Evolutionary conservation across 352 stramenopile genomes (phyloP), one percentile per base, ranked within the genome.

Genomic region (Globisporangium camurandrum): DNA sequence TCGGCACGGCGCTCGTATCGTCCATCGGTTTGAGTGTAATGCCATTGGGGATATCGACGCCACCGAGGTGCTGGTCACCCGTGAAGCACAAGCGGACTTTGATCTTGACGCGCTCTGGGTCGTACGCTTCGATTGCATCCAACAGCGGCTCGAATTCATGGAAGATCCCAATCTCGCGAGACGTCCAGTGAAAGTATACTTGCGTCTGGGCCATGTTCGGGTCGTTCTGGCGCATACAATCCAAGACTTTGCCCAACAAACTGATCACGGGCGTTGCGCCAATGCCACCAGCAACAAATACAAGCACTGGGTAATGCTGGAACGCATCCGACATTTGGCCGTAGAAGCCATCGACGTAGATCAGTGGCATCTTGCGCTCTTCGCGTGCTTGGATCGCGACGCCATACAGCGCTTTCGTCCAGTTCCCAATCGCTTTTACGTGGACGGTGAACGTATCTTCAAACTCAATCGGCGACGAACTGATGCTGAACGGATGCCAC

Each of bases 401-500:
- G 0, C 69, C 78, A 49, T 79, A 90, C 38, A 93, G 62, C 43
- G 75, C 69, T 56, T 86, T 87, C 22, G 82, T 88, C 55, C 63
- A 93, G 58, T 81, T 84, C 4, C 82, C 82, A 43, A 88, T 71
- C 20, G 63, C 64, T 54, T 91, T 93, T 22, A 88, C 69, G 56
- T 93, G 77, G 8, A 93, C 79, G 1, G 79, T 90, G 53, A 93
- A 88, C 0, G 76, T 89, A 57, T 89, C 75, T 51, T 88, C 77
- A 55, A 86, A 88, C 54, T 91, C 78, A 49, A 90, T 84, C 4
- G 81, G 81, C 12, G 81, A 89, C 26, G 78, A 90, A 40, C 75
- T 90, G 59, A 90, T 90, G 61, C 76, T 90, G 67, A 92, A 92
- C 54, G 81, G 81, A 42, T 93, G 82, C 78, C 79, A 93, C 56